Evolutionary conservation across 2,329 filamentous ascomycete species (phyloP), one percentile per base, ranked within the genome.

Genomic region (Pseudogymnoascus sp.): DNA sequence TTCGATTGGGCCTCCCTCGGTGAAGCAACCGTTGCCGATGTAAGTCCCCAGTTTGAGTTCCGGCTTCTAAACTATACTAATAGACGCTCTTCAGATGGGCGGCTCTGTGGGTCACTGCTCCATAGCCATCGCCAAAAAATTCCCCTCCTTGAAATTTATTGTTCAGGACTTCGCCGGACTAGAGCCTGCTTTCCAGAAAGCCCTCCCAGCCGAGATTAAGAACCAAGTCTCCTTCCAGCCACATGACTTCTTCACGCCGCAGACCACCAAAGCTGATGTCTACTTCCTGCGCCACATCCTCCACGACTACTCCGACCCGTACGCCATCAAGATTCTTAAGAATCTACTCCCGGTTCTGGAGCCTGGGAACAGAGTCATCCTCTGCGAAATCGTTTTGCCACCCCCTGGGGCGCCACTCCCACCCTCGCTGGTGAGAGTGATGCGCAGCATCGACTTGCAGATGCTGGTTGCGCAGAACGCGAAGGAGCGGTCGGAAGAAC

Each of bases 391-490:
- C n/a, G 54, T 35, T n/a, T 12, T 62, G 58, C 64, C 60, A 11
- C 58, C 61, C 6, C 22, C 22, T n/a, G 35, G 30, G 3, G 37
- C 65, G 2, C 50, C 64, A 28, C 61, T 75, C 35, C 74, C 74
- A 18, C 67, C 70, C n/a, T 74, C 73, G 3, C 72, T 75, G 35
- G 70, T 72, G 66, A 70, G 73, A 64, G 73, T 74, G 69, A 73
- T 72, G 28, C 75, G 72, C 4, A 72, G 71, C 20, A 79, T 75
- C 11, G 79, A 82, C 67, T 61, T 82, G 64, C 72, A 77, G 47
- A 76, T 82, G 74, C 77, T 81, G 76, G 74, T 75, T 3, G 65
- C 81, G 12, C 79, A 79, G 60, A 81, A 78, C 62, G 73, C 74
- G 2, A 75, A 75, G 64, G 79, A 82, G 69, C 71, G 78, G 16